phyloP scores from a whole-genome alignment of 176 grass and related monocot genomes.

The Musa beccarii region DNA sequence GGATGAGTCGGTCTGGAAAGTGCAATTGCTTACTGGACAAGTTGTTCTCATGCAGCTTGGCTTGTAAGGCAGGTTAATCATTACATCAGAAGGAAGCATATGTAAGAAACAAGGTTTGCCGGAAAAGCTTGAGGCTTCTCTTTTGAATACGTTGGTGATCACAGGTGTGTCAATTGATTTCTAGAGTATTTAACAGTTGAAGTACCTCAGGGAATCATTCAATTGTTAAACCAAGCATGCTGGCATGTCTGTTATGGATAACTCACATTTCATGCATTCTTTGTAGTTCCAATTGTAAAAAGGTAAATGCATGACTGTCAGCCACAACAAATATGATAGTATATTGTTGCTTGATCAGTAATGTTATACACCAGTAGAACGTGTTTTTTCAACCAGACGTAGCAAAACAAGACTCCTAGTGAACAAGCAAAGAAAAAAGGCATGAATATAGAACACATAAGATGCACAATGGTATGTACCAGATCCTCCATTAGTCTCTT shows the following conservation, averaged over 20 bases:
- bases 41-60: background rate
- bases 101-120: background rate
- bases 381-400: background rate
- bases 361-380: background rate
- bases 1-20: too few relatives aligned
- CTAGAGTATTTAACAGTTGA: too few relatives aligned
- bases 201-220: too few relatives aligned
- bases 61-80: background rate
- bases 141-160: too few relatives aligned
- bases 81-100: background rate
- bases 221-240: too few relatives aligned
- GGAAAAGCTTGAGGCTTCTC: background rate
- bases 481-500: conserved; percentile 36
- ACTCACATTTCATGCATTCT: too few relatives aligned
- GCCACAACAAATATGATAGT: background rate
- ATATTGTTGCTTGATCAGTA: background rate
- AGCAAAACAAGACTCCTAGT: background rate
- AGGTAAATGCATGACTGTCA: background rate
- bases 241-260: too few relatives aligned
- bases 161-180: too few relatives aligned
- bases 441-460: background rate
- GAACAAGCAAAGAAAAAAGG: background rate
- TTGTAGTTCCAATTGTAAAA: background rate
- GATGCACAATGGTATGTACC: conserved; percentile 29
- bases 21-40: background rate